Evolutionary conservation across 148 eudicot species (phyloP).

Genomic region (Dysphania ambrosioides): DNA sequence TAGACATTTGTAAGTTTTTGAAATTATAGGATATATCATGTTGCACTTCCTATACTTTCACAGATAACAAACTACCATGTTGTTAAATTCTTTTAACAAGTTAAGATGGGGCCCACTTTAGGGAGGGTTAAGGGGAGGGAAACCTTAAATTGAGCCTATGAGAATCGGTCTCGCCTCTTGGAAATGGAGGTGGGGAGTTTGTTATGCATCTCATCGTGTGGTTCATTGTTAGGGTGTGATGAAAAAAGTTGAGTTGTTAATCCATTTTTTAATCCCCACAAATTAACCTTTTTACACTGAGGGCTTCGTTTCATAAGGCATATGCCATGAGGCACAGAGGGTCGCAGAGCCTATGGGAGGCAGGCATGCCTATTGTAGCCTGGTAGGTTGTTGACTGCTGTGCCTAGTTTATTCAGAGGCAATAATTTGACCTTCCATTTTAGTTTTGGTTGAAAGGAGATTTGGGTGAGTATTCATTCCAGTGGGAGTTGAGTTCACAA

Average conservation of each 20-base stretch:
- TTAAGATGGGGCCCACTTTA: too few relatives aligned
- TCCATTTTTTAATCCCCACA: background rate
- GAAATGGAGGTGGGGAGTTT: background rate
- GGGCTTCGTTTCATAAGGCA: background rate
- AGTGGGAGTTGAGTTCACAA: background rate
- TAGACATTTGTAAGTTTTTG: too few relatives aligned
- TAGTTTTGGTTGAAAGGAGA: background rate
- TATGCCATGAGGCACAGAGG: background rate
- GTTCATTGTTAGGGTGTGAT: too few relatives aligned
- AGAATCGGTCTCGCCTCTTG: background rate
- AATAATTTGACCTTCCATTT: background rate
- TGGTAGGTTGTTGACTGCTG: background rate
- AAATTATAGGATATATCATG: too few relatives aligned
- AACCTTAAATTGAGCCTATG: background rate
- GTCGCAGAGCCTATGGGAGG: background rate
- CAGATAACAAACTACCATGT: too few relatives aligned
- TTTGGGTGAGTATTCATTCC: background rate
- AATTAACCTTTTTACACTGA: background rate
- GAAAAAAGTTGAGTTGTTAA: background rate
- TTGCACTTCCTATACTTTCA: too few relatives aligned
- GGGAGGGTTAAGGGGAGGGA: too few relatives aligned
- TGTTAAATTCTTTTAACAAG: too few relatives aligned
- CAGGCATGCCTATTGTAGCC: background rate
- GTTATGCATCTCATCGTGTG: background rate
- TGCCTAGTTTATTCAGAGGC: background rate